Evolutionary conservation across 2,329 filamentous ascomycete species (phyloP).

Genomic region (Fusarium oligoseptatum): DNA sequence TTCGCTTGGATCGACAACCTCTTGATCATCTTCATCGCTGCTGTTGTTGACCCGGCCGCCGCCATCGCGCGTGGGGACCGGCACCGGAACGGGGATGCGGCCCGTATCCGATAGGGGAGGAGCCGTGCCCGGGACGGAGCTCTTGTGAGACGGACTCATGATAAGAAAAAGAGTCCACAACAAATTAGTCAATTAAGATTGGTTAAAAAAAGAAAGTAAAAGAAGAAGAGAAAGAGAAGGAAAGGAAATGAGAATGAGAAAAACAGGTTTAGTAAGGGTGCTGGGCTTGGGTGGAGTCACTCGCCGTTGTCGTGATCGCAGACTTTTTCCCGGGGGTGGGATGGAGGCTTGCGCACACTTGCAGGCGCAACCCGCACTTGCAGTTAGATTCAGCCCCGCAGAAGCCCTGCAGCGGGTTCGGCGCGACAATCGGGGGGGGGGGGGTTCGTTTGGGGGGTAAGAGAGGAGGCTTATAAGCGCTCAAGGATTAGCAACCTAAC

Average conservation of each 20-base stretch:
- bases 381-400: constrained; percentile 31
- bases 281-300: constrained; percentile 30
- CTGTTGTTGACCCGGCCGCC: constrained; percentile 8
- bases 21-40: constrained; percentile 18
- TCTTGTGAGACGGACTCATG: constrained; percentile 25
- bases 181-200: neutral
- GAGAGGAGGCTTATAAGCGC: constrained; percentile 3
- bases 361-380: neutral
- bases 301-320: constrained; percentile 43
- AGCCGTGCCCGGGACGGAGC: constrained; percentile 1
- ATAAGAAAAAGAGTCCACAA: neutral
- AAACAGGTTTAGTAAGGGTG: constrained; percentile 20
- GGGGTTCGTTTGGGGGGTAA: neutral
- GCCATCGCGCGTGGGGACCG: constrained; percentile 31
- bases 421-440: constrained; percentile 14
- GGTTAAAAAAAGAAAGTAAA: neutral
- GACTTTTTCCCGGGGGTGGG: constrained; percentile 29
- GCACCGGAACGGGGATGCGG: constrained; percentile 29
- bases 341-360: constrained; percentile 5
- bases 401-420: constrained; percentile 12
- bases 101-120: constrained; percentile 16
- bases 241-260: neutral
- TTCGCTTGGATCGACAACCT: constrained; percentile 35
- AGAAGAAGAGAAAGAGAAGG: neutral
- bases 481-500: neutral